Percentiles rank a stretch among this genome's conserved stretches.
Conservation (phyloP, 257 asterid species). For the Buddleja alternifolia region DNA sequence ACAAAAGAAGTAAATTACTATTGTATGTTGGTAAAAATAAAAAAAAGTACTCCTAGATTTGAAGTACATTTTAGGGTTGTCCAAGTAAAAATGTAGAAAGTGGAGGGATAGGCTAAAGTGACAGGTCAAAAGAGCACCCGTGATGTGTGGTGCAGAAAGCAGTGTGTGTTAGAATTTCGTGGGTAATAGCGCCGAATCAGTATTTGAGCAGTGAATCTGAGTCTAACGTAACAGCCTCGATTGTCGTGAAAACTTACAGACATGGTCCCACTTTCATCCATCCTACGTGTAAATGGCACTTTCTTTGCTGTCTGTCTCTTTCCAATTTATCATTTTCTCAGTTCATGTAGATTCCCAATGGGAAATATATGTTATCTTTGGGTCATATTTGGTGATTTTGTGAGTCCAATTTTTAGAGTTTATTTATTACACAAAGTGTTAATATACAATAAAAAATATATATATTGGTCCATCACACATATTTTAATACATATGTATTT, state of each 20-base stretch:
- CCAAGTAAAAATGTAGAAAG: background rate
- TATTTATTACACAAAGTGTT: too few species aligned
- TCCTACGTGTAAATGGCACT: conserved; percentile 22
- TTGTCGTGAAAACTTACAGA: conserved; percentile 35
- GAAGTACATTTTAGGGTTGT: too few species aligned
- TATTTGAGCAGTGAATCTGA: conserved; percentile 34
- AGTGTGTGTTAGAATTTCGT: conserved; percentile 33
- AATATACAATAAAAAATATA: too few species aligned
- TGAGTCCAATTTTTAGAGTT: too few species aligned
- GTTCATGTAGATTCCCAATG: too few species aligned
- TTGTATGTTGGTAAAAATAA: too few species aligned
- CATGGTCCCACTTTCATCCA: conserved; percentile 2
- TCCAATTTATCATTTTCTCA: background rate
- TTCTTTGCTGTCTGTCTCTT: background rate
- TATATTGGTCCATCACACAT: too few species aligned
- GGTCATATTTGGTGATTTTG: background rate
- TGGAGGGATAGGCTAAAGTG: background rate
- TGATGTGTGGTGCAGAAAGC: conserved; percentile 27
- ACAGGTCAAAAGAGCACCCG: conserved; percentile 26
- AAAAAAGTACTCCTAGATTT: too few species aligned
- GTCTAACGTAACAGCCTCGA: conserved; percentile 29
- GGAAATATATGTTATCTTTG: too few species aligned
- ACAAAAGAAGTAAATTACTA: too few species aligned
- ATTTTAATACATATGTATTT: too few species aligned
- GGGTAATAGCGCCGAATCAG: conserved; percentile 41